These are phyloP conservation scores for Singerocomus inundabilis DNA, from an alignment of 1,284 basidiomycete genomes.

Conservation along the genomic window DNA sequence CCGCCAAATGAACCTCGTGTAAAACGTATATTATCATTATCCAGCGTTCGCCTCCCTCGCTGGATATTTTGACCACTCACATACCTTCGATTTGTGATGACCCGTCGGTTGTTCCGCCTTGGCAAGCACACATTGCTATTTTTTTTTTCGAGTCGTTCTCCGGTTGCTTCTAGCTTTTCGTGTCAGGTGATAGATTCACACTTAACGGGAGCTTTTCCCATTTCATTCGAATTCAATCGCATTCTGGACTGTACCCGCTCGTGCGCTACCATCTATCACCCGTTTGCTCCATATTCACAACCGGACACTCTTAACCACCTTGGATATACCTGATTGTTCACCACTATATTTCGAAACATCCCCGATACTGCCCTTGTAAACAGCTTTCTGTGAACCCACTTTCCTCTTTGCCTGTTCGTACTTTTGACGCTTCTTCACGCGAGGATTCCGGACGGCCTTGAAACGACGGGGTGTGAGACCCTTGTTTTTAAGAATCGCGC, in stretches of 20 bases:
- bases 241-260: slow-evolving; percentile 11
- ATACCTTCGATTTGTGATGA: slow-evolving; percentile 7
- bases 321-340: slow-evolving; percentile 81
- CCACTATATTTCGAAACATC: slow-evolving; percentile 64
- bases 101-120: not conserved
- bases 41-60: slow-evolving; percentile 9
- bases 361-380: slow-evolving; percentile 83
- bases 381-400: slow-evolving; percentile 81
- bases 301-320: slow-evolving; percentile 82
- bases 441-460: slow-evolving; percentile 88
- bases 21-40: slow-evolving; percentile 29
- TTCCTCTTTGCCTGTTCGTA: slow-evolving; percentile 95
- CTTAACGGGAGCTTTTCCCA: slow-evolving; percentile 6
- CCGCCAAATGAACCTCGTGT: slow-evolving; percentile 17
- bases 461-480: slow-evolving; percentile 86
- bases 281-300: slow-evolving; percentile 35
- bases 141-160: slow-evolving; percentile 15
- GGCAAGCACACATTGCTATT: slow-evolving; percentile 25
- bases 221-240: slow-evolving; percentile 8
- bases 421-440: slow-evolving; percentile 91
- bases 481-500: slow-evolving; percentile 89
- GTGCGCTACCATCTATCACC: slow-evolving; percentile 15
- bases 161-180: slow-evolving; percentile 1
- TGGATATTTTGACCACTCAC: slow-evolving; percentile 11
- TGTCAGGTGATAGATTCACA: slow-evolving; percentile 15